phyloP scores from a whole-genome alignment of 306 rosid species.

The Pterocarpus macrocarpus region DNA sequence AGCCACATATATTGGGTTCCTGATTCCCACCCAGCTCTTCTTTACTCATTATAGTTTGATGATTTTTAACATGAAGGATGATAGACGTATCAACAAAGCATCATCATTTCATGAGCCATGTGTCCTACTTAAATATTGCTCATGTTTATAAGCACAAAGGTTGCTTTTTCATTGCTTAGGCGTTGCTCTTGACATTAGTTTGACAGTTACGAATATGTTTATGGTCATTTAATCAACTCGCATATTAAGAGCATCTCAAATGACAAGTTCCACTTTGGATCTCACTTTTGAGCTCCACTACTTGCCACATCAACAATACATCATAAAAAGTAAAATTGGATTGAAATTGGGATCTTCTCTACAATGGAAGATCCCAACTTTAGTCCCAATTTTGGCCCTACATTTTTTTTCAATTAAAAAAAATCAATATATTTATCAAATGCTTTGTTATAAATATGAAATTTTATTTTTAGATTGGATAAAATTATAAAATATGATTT shows the following conservation, averaged over 20 bases:
- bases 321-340: too few species aligned
- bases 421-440: too few species aligned
- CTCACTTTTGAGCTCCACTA: too few species aligned
- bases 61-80: slow-evolving; percentile 4
- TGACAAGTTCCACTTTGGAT: too few species aligned
- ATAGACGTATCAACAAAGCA: slow-evolving; percentile 22
- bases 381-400: too few species aligned
- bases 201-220: slow-evolving; percentile 1
- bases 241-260: background rate
- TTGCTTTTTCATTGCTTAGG: slow-evolving; percentile 9
- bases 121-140: background rate
- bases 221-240: background rate
- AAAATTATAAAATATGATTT: too few species aligned
- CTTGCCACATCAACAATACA: too few species aligned
- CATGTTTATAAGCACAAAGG: background rate
- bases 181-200: slow-evolving; percentile 22
- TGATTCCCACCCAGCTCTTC: slow-evolving; percentile 38
- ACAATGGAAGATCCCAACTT: too few species aligned
- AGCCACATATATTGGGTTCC: slow-evolving; percentile 49
- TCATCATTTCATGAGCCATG: background rate
- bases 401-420: too few species aligned
- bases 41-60: slow-evolving; percentile 34
- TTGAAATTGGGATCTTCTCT: too few species aligned
- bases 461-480: too few species aligned
- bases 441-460: too few species aligned